A percentile compares a stretch with the other conserved stretches of the same genome.
phyloP scores from a whole-genome alignment of 2,329 filamentous ascomycete species.

The Boeremia lycopersici region DNA sequence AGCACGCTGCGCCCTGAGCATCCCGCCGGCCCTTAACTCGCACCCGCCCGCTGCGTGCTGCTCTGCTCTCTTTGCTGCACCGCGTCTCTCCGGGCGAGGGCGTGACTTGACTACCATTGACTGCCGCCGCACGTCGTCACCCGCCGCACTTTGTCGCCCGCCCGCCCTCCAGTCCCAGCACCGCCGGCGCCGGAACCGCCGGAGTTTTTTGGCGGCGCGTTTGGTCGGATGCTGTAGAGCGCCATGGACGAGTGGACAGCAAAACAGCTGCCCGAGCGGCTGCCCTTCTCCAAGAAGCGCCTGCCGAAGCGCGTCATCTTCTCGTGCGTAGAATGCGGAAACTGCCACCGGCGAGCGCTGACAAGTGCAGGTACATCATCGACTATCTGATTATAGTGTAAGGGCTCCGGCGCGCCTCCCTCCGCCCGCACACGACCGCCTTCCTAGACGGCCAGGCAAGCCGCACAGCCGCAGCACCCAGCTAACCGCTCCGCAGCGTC shows the following conservation, averaged over 20 bases:
- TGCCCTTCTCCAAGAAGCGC: constrained; percentile 61
- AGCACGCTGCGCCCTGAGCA: constrained; percentile 20
- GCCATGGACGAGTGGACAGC: constrained; percentile 45
- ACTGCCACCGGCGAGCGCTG: constrained; percentile 15
- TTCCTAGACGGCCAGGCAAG: constrained; percentile 21
- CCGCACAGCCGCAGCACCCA: not conserved
- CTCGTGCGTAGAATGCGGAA: constrained; percentile 51
- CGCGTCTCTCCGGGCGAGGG: constrained; percentile 38
- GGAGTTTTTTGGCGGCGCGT: constrained; percentile 13
- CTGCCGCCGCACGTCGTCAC: not conserved
- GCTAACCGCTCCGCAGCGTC: constrained; percentile 48
- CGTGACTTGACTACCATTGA: constrained; percentile 27
- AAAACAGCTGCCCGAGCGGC: constrained; percentile 51
- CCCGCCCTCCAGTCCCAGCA: not conserved
- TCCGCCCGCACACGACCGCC: constrained; percentile 42
- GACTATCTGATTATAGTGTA: constrained; percentile 66
- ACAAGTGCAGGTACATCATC: constrained; percentile 57
- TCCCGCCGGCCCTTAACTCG: constrained; percentile 16
- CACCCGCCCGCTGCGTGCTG: constrained; percentile 5
- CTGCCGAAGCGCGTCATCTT: constrained; percentile 58
- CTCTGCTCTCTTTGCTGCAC: constrained; percentile 23
- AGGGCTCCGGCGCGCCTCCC: constrained; percentile 27
- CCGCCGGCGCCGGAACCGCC: constrained; percentile 12
- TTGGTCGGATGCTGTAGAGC: constrained; percentile 28
- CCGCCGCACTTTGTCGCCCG: constrained; percentile 7